Conservation (phyloP, 75 land plant genomes). For the Pinus tabuliformis region DNA sequence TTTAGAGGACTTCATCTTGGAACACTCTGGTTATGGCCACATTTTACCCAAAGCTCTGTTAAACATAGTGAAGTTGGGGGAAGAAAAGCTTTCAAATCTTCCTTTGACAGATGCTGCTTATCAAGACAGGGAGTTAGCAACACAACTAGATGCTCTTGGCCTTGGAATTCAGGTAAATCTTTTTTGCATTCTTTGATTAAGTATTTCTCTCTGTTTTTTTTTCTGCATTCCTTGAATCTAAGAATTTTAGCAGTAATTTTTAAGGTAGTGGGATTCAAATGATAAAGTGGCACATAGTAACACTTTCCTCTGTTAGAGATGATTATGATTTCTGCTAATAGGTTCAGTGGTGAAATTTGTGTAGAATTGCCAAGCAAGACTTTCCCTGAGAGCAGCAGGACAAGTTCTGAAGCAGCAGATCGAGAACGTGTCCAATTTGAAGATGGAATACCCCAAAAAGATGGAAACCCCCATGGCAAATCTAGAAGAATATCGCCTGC, state of each 20-base stretch:
- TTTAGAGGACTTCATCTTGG: neutral
- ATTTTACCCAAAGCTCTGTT: neutral
- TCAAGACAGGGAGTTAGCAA: neutral
- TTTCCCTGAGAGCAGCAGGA: slow-evolving; percentile 50
- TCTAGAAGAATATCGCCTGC: slow-evolving; percentile 22
- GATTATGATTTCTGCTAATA: no score
- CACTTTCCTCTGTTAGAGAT: no score
- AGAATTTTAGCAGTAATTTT: no score
- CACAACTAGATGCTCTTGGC: neutral
- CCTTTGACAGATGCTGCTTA: no score
- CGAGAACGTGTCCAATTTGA: slow-evolving; percentile 17
- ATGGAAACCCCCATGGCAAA: slow-evolving; percentile 11
- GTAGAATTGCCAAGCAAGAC: slow-evolving; percentile 17
- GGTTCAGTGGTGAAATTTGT: no score
- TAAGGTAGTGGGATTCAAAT: no score
- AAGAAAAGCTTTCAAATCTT: neutral
- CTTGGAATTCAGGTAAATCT: neutral
- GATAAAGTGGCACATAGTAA: no score
- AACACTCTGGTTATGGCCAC: neutral
- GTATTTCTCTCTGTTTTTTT: no score
- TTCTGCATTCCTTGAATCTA: no score
- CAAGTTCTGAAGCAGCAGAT: slow-evolving; percentile 34
- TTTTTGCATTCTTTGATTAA: neutral
- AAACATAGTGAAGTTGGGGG: neutral
- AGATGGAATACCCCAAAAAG: neutral